Percentiles rank a stretch among this genome's conserved stretches.
Conservation (phyloP, 169 alveolate species). For the Amoebophrya sp. region DNA sequence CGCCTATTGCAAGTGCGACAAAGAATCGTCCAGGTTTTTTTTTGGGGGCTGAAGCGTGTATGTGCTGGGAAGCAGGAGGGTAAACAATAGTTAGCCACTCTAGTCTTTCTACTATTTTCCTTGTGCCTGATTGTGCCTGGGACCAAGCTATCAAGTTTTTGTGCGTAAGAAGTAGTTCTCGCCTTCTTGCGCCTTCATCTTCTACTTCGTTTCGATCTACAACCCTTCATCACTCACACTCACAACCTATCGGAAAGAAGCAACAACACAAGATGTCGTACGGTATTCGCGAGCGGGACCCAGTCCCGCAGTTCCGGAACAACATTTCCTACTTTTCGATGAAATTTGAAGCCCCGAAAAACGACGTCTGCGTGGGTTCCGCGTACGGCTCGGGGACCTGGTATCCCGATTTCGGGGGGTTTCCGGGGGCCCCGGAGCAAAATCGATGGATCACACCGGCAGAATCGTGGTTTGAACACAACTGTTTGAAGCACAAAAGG, state of each 20-base stretch:
- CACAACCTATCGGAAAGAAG: too few species aligned
- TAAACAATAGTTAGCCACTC: too few species aligned
- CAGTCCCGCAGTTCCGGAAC: background rate
- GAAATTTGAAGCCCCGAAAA: background rate
- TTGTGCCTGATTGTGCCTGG: too few species aligned
- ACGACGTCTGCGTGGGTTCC: background rate
- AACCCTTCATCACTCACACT: too few species aligned
- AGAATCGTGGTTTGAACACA: background rate
- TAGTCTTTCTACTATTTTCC: too few species aligned
- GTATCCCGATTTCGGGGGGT: conserved; percentile 22
- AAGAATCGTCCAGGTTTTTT: too few species aligned
- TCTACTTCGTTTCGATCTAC: too few species aligned
- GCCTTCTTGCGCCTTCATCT: background rate
- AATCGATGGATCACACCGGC: conserved; percentile 14
- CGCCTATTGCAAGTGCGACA: too few species aligned
- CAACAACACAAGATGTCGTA: background rate
- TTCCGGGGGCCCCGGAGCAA: background rate
- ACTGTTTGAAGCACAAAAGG: background rate
- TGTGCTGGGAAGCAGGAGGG: too few species aligned
- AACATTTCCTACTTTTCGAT: background rate
- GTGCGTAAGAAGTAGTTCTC: background rate
- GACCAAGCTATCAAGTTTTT: too few species aligned
- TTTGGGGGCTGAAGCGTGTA: too few species aligned
- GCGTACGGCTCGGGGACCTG: background rate
- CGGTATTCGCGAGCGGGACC: background rate